phyloP scores from a whole-genome alignment of 2,329 filamentous ascomycete species.

The Penicillium concentricum region DNA sequence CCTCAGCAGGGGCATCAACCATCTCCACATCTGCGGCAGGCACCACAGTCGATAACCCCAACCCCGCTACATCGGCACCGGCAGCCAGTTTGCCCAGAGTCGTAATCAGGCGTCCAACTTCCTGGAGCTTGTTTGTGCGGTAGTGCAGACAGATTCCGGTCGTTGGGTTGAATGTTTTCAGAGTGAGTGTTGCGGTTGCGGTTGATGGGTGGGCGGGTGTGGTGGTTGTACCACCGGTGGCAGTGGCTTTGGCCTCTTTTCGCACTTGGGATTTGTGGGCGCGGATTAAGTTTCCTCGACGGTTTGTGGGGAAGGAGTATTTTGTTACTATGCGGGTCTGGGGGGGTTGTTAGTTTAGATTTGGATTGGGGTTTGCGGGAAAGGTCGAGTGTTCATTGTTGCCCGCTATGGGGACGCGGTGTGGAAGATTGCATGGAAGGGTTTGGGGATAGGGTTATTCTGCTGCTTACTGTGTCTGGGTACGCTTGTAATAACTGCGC shows the following conservation, averaged over 20 bases:
- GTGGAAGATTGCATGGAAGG: background rate
- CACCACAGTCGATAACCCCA: slow-evolving; percentile 31
- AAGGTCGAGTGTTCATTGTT: background rate
- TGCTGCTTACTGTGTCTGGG: slow-evolving; percentile 68
- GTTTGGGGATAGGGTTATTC: background rate
- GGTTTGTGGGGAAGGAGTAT: slow-evolving; percentile 65
- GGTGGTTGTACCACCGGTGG: slow-evolving; percentile 41
- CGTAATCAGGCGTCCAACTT: slow-evolving; percentile 79
- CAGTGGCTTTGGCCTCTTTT: slow-evolving; percentile 19
- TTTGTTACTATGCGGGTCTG: slow-evolving; percentile 90
- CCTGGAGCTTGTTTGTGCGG: slow-evolving; percentile 71
- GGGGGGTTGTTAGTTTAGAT: background rate
- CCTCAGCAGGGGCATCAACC: slow-evolving; percentile 34
- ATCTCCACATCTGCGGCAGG: slow-evolving; percentile 40
- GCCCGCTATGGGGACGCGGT: background rate
- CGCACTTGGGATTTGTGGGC: slow-evolving; percentile 33
- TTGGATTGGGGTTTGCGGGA: background rate
- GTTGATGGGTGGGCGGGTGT: slow-evolving; percentile 55
- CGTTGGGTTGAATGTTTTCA: slow-evolving; percentile 86
- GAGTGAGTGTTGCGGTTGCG: slow-evolving; percentile 67
- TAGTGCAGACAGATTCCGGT: slow-evolving; percentile 87
- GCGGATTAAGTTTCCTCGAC: slow-evolving; percentile 25
- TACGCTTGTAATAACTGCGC: slow-evolving; percentile 80
- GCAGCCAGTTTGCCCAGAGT: slow-evolving; percentile 74
- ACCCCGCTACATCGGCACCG: slow-evolving; percentile 61